These are phyloP conservation scores for Penicillium sp. DNA, from an alignment of 2,329 filamentous ascomycete species.

Conservation along the genomic window DNA sequence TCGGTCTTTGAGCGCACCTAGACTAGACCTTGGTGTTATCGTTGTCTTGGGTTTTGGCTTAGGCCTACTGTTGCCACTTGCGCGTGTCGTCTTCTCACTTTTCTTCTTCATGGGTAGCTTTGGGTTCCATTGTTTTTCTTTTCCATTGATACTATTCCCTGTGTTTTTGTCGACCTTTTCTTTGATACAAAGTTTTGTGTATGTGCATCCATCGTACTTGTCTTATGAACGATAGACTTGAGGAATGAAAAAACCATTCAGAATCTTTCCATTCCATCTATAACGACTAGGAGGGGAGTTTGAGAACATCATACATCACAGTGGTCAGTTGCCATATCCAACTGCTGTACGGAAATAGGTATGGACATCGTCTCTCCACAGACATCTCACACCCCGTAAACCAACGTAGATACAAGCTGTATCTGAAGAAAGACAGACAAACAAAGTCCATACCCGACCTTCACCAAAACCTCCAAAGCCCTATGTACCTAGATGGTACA, in stretches of 20 bases:
- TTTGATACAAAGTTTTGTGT: neutral
- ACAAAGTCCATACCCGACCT: too few species aligned
- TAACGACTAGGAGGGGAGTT: too few species aligned
- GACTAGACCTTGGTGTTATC: conserved; percentile 5
- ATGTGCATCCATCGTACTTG: neutral
- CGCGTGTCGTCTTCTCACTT: conserved; percentile 1
- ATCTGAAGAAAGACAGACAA: too few species aligned
- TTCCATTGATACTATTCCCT: neutral
- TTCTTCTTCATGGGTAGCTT: conserved; percentile 19
- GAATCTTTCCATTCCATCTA: neutral
- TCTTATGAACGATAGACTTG: neutral
- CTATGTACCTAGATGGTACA: neutral
- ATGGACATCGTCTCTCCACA: too few species aligned
- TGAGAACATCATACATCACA: neutral
- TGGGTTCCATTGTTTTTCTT: conserved; percentile 3
- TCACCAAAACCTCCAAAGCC: too few species aligned
- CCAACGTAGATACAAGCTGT: too few species aligned
- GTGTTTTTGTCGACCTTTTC: neutral
- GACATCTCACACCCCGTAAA: too few species aligned
- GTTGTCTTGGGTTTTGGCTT: neutral
- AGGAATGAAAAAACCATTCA: neutral
- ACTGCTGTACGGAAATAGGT: too few species aligned
- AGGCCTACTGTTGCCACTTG: neutral
- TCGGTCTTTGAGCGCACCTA: conserved; percentile 6
- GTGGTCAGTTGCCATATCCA: neutral